Evolutionary conservation across 176 grass and related monocot genomes (phyloP).

Genomic region (Triticum monococcum): DNA sequence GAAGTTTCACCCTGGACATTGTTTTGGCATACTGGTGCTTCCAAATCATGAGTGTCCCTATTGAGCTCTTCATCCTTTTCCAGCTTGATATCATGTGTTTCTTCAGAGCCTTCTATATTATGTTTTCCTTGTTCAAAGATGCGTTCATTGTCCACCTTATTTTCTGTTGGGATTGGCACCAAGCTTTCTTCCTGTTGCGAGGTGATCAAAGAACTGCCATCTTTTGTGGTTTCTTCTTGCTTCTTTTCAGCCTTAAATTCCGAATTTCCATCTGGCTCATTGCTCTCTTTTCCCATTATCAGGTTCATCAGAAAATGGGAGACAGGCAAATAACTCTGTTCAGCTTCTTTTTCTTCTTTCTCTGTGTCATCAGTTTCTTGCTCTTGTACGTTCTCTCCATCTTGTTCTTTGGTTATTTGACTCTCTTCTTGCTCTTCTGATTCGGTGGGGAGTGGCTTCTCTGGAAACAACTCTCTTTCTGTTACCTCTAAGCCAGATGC

Average conservation of each 20-base stretch:
- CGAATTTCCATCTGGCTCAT: conserved; percentile 13
- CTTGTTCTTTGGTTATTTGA: conserved; percentile 28
- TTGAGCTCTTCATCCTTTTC: conserved; percentile 30
- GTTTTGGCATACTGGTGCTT: conserved; percentile 29
- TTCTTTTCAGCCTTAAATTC: conserved; percentile 37
- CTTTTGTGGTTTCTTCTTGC: conserved; percentile 42
- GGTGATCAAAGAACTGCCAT: not conserved
- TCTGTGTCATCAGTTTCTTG: conserved; percentile 17
- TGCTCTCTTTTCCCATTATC: conserved; percentile 52
- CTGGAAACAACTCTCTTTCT: conserved; percentile 29
- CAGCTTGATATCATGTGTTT: conserved; percentile 34
- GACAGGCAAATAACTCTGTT: conserved; percentile 60
- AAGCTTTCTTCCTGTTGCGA: conserved; percentile 40
- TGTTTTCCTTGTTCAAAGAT: conserved; percentile 36
- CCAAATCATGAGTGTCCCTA: conserved; percentile 28
- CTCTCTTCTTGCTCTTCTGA: conserved; percentile 32
- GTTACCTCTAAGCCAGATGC: conserved; percentile 22
- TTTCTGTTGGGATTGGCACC: conserved; percentile 11
- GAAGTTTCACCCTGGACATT: conserved; percentile 29
- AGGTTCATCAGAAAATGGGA: conserved; percentile 59
- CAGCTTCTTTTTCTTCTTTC: conserved; percentile 38
- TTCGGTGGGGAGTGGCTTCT: conserved; percentile 36
- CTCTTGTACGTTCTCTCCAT: conserved; percentile 22
- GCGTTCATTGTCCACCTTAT: conserved; percentile 26
- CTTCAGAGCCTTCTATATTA: conserved; percentile 32